Conservation (phyloP, 148 eudicot genomes). For the Nepenthes gracilis region DNA sequence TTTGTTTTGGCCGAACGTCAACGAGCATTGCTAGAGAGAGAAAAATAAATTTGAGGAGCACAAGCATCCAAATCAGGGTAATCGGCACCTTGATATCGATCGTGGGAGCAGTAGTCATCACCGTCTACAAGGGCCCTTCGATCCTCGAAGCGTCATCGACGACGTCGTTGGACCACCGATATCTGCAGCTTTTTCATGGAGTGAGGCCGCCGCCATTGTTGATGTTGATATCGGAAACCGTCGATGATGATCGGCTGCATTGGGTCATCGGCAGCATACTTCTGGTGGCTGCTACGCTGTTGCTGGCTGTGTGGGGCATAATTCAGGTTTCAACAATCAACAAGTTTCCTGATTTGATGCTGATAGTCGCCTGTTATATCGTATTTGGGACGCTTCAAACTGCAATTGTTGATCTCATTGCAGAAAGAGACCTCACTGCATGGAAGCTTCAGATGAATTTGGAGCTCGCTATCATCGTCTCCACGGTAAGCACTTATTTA, state of each 20-base stretch:
- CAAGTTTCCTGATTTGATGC: constrained; percentile 54
- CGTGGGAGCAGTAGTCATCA: constrained; percentile 28
- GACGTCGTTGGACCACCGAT: constrained; percentile 3
- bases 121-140: constrained; percentile 35
- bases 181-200: constrained; percentile 9
- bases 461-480: constrained; percentile 55
- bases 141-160: constrained; percentile 22
- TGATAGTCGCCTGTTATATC: constrained; percentile 52
- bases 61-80: constrained; percentile 29
- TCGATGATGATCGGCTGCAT: constrained; percentile 16
- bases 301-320: constrained; percentile 47
- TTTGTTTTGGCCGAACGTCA: too few relatives aligned
- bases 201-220: constrained; percentile 2
- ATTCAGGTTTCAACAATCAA: constrained; percentile 45
- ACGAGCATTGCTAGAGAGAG: too few relatives aligned
- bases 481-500: constrained; percentile 33
- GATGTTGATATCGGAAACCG: neutral
- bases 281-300: constrained; percentile 48
- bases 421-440: constrained; percentile 47
- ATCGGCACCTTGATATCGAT: constrained; percentile 31
- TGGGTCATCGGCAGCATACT: constrained; percentile 53
- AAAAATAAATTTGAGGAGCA: constrained; percentile 21
- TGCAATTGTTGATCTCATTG: constrained; percentile 31
- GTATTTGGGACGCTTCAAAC: constrained; percentile 61
- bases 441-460: constrained; percentile 50